phyloP scores from a whole-genome alignment of 176 grass and related monocot genomes.

The Carex kokanica region DNA sequence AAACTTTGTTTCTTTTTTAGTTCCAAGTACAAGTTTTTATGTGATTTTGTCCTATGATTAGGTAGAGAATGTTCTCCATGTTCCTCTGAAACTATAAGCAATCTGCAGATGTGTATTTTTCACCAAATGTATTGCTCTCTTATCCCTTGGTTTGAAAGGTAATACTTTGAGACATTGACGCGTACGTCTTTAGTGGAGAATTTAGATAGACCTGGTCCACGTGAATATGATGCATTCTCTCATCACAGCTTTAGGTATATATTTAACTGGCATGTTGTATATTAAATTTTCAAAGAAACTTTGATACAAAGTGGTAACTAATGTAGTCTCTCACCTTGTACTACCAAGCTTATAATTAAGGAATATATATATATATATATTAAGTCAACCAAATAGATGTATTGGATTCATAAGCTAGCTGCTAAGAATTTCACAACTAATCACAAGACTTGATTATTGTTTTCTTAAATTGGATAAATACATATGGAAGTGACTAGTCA shows the following conservation, averaged over 20 bases:
- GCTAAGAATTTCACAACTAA: too few species aligned
- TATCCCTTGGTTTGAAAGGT: conserved; percentile 1
- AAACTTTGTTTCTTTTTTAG: not conserved
- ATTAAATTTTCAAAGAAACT: not conserved
- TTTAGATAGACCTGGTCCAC: not conserved
- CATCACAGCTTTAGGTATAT: too few species aligned
- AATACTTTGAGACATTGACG: not conserved
- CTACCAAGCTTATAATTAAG: too few species aligned
- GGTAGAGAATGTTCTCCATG: not conserved
- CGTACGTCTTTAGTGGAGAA: not conserved
- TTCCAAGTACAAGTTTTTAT: not conserved
- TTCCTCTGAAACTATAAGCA: conserved; percentile 3
- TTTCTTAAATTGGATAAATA: too few species aligned
- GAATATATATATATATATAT: too few species aligned
- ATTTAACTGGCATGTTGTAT: not conserved
- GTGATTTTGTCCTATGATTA: not conserved
- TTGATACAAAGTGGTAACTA: too few species aligned
- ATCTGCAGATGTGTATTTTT: not conserved
- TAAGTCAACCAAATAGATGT: too few species aligned
- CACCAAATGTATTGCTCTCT: not conserved
- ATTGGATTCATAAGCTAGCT: too few species aligned
- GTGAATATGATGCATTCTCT: not conserved
- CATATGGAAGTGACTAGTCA: too few species aligned
- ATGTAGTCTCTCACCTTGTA: too few species aligned
- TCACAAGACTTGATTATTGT: too few species aligned